Conservation (phyloP, 805 yeast genomes). For the Metschnikowia colocasiae region DNA sequence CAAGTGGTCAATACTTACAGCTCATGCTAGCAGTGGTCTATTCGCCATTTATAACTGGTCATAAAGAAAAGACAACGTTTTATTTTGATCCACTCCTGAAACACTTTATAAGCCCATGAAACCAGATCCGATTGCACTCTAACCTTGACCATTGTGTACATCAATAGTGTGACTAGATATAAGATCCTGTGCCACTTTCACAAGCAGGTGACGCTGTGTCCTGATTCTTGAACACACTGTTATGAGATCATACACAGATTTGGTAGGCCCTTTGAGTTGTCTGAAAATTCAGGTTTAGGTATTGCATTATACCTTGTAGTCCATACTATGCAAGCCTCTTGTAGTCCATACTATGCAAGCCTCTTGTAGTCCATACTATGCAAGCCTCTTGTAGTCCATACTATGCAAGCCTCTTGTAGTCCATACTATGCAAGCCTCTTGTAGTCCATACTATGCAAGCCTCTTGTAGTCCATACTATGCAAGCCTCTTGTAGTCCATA, state of each 20-base stretch:
- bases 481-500: too few species aligned
- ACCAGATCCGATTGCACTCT: slow-evolving; percentile 11
- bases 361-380: too few species aligned
- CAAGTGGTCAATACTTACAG: too few species aligned
- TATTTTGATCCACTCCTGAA: slow-evolving; percentile 18
- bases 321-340: slow-evolving; percentile 28
- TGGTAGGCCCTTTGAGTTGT: background rate
- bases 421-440: too few species aligned
- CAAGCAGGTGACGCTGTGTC: background rate
- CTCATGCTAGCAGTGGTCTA: too few species aligned
- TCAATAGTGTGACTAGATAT: slow-evolving; percentile 14
- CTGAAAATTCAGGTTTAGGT: background rate
- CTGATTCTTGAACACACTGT: background rate
- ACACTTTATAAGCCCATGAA: slow-evolving; percentile 14
- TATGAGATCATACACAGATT: background rate
- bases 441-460: too few species aligned
- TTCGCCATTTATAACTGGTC: too few species aligned
- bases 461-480: too few species aligned
- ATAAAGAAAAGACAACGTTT: slow-evolving; percentile 8
- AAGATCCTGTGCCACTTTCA: background rate
- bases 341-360: too few species aligned
- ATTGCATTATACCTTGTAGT: slow-evolving; percentile 6
- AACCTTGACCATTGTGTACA: slow-evolving; percentile 13
- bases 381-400: too few species aligned
- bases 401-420: too few species aligned